phyloP scores from a whole-genome alignment of 1,139 yeast genomes.

The Hansenula anomala region DNA sequence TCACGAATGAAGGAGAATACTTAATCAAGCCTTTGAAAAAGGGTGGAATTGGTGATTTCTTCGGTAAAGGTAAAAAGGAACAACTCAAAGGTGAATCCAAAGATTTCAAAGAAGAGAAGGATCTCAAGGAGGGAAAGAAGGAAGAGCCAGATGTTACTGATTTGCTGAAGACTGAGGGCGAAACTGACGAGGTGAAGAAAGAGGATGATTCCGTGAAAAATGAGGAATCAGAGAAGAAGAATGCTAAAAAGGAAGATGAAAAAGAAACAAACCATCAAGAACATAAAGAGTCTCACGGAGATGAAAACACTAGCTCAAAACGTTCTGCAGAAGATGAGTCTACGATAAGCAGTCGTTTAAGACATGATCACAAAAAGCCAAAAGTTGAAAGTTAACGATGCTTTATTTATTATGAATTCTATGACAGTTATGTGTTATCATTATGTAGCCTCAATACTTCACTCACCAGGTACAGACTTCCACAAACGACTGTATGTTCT shows the following conservation, averaged over 20 bases:
- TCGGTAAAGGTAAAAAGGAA: slow-evolving; percentile 7
- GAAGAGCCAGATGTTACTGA: neutral
- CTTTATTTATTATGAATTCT: neutral
- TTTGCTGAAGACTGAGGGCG: no score
- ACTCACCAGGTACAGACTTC: slow-evolving; percentile 73
- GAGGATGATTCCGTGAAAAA: neutral
- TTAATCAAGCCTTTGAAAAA: slow-evolving; percentile 37
- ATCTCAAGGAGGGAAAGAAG: neutral
- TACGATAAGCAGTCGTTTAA: neutral
- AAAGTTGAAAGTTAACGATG: neutral
- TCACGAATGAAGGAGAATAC: slow-evolving; percentile 41
- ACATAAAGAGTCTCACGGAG: neutral
- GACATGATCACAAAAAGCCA: neutral
- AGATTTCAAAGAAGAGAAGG: slow-evolving; percentile 1
- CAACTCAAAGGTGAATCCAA: slow-evolving; percentile 3
- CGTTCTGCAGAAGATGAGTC: neutral
- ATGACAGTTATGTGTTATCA: slow-evolving; percentile 1
- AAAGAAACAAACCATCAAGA: neutral
- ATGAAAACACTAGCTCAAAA: neutral
- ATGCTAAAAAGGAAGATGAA: slow-evolving; percentile 2
- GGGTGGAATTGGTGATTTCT: slow-evolving; percentile 16
- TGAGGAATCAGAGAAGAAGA: neutral
- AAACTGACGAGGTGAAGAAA: neutral
- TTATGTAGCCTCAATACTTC: slow-evolving; percentile 48
- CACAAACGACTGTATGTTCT: slow-evolving; percentile 59